Evolutionary conservation across 2,329 filamentous ascomycete species (phyloP).

Genomic region (Aspergillus novofumigatus): DNA sequence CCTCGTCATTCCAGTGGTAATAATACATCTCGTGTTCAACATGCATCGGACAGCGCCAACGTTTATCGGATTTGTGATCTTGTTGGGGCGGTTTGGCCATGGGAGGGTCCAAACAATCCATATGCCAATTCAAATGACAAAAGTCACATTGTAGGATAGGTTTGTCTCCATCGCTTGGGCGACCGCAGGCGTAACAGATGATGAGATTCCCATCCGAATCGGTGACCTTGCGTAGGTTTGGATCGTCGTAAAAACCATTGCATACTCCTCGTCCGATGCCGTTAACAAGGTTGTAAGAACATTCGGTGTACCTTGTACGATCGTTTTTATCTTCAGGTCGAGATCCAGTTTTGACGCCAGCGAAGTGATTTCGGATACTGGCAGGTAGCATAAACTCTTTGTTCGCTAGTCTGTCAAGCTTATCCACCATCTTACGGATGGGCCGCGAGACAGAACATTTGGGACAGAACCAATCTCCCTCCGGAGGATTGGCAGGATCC

Average conservation of each 20-base stretch:
- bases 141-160: conserved; percentile 82
- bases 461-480: conserved; percentile 80
- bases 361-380: conserved; percentile 69
- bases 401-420: conserved; percentile 65
- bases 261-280: conserved; percentile 17
- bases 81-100: conserved; percentile 69
- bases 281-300: conserved; percentile 9
- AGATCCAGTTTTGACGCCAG: conserved; percentile 68
- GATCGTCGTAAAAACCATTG: conserved; percentile 25
- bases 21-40: conserved; percentile 64
- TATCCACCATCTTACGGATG: conserved; percentile 62
- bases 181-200: conserved; percentile 72
- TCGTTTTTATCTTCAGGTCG: conserved; percentile 68
- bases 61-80: conserved; percentile 43
- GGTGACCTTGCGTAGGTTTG: conserved; percentile 50
- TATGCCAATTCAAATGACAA: conserved; percentile 80
- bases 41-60: conserved; percentile 88
- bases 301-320: not conserved
- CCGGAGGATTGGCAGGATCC: conserved; percentile 58
- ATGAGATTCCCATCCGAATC: conserved; percentile 71
- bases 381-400: conserved; percentile 69
- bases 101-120: conserved; percentile 86
- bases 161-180: conserved; percentile 58
- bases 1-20: conserved; percentile 47
- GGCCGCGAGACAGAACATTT: conserved; percentile 51